A percentile compares a stretch with the other conserved stretches of the same genome.
phyloP scores from a whole-genome alignment of 352 stramenopile species.

The Phytopythium oedochilum region DNA sequence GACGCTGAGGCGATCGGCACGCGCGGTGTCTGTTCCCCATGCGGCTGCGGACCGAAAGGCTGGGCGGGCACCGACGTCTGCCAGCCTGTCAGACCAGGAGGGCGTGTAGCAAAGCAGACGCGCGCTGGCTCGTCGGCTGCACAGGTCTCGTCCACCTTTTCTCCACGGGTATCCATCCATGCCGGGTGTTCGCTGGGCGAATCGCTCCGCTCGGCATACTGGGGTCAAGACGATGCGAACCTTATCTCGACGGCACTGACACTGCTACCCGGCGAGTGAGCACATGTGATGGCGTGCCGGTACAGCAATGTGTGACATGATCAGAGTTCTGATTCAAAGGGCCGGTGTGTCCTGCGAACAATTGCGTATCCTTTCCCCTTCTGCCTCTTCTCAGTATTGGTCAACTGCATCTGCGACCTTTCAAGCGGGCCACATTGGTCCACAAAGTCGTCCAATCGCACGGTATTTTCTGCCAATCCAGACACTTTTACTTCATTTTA shows the following conservation, averaged over 20 bases:
- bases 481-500: not conserved
- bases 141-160: not conserved
- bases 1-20: not conserved
- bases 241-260: not conserved
- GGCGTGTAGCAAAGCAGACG: not conserved
- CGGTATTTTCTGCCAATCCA: not conserved
- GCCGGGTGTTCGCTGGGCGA: not conserved
- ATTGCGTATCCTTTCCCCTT: too few relatives aligned
- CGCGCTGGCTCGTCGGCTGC: not conserved
- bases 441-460: too few relatives aligned
- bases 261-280: too few relatives aligned
- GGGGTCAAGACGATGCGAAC: not conserved
- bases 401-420: too few relatives aligned
- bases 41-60: too few relatives aligned
- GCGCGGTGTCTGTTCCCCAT: too few relatives aligned
- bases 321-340: too few relatives aligned
- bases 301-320: slow-evolving; percentile 4
- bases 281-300: too few relatives aligned
- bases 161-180: not conserved
- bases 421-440: too few relatives aligned
- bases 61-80: too few relatives aligned
- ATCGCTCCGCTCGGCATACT: not conserved
- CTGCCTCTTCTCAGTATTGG: too few relatives aligned
- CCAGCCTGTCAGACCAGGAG: too few relatives aligned
- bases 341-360: not conserved